Percentiles rank a stretch among this genome's conserved stretches.
These are phyloP conservation scores for Planoprotostelium fungivorum DNA, from an alignment of 78 protist species.

Conservation along the genomic window DNA sequence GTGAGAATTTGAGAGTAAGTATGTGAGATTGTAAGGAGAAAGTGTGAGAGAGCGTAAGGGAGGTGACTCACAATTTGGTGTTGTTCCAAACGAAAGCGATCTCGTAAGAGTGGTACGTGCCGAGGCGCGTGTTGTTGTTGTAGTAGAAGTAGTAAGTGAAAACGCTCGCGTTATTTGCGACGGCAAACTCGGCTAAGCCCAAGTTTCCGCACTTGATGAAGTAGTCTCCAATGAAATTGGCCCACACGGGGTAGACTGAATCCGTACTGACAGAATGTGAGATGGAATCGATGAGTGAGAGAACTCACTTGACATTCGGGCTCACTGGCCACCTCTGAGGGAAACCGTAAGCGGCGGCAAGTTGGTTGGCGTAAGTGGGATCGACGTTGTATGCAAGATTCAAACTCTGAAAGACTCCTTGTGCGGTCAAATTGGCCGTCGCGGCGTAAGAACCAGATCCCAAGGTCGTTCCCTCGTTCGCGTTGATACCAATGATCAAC, in stretches of 20 bases:
- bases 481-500: neutral
- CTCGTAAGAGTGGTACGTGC: neutral
- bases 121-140: neutral
- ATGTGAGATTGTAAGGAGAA: no score
- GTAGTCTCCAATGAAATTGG: slow-evolving; percentile 60
- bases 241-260: neutral
- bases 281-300: neutral
- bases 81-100: no score
- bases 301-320: neutral
- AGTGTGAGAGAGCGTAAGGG: no score
- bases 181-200: slow-evolving; percentile 17
- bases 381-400: neutral
- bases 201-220: slow-evolving; percentile 48
- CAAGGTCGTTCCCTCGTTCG: neutral
- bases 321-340: neutral
- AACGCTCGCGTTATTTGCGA: neutral
- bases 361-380: neutral
- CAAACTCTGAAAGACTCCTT: neutral
- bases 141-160: neutral
- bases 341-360: neutral
- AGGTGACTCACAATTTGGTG: no score
- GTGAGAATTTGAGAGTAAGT: no score
- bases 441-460: neutral
- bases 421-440: neutral
- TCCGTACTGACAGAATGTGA: neutral